Conservation (phyloP, 805 yeast species). For the Zygoascus tannicola region DNA sequence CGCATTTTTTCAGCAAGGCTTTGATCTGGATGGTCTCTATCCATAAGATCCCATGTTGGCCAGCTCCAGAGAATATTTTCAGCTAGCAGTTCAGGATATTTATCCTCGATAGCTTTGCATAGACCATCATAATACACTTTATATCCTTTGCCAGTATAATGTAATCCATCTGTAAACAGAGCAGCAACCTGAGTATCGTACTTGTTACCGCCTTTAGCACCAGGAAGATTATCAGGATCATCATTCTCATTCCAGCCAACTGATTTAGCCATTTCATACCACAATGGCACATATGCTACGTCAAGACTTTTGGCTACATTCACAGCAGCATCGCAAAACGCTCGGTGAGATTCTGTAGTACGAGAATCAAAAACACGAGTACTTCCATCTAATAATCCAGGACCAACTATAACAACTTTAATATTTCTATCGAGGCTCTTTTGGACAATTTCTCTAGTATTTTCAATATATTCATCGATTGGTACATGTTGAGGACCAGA, state of each 20-base stretch:
- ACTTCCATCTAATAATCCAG: constrained; percentile 39
- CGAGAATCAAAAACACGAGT: constrained; percentile 9
- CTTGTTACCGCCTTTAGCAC: background rate
- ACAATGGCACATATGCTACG: constrained; percentile 51
- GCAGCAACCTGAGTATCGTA: background rate
- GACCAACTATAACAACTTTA: constrained; percentile 51
- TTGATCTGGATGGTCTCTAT: background rate
- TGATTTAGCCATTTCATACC: constrained; percentile 34
- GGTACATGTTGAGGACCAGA: constrained; percentile 40
- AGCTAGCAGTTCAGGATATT: constrained; percentile 39
- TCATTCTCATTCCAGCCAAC: constrained; percentile 33
- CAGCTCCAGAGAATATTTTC: constrained; percentile 1
- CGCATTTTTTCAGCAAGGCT: background rate
- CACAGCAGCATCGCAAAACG: constrained; percentile 39
- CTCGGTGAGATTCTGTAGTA: constrained; percentile 31
- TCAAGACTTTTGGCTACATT: constrained; percentile 35
- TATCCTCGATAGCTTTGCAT: constrained; percentile 29
- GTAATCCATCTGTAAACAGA: constrained; percentile 48
- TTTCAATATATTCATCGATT: constrained; percentile 39
- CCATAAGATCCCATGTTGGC: constrained; percentile 5
- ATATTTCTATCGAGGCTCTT: constrained; percentile 36
- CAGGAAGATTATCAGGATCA: constrained; percentile 7
- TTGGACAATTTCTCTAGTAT: constrained; percentile 37
- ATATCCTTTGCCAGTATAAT: constrained; percentile 49
- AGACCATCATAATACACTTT: constrained; percentile 38